These are phyloP conservation scores for Nemania abortiva DNA, from an alignment of 2,329 filamentous ascomycete species.

Conservation along the genomic window DNA sequence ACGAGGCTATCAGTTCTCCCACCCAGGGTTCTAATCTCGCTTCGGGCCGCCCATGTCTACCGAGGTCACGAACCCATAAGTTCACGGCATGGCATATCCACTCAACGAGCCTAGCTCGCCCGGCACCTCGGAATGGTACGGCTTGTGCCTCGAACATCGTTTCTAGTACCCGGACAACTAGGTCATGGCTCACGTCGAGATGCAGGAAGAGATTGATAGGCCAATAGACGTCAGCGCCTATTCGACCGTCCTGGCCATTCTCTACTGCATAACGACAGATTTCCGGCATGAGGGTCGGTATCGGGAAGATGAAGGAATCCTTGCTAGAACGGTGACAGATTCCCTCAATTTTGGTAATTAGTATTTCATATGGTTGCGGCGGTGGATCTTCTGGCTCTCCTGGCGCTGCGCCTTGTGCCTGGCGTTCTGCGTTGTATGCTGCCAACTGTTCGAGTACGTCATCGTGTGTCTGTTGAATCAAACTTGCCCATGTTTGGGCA, in stretches of 20 bases:
- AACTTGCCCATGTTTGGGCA: constrained; percentile 82
- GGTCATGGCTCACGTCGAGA: constrained; percentile 67
- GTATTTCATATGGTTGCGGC: constrained; percentile 75
- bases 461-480: constrained; percentile 79
- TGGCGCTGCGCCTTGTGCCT: constrained; percentile 48
- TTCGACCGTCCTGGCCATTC: constrained; percentile 68
- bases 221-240: constrained; percentile 69
- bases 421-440: constrained; percentile 57
- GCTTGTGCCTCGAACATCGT: constrained; percentile 69
- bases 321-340: constrained; percentile 74
- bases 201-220: constrained; percentile 68
- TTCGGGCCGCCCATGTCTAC: constrained; percentile 48
- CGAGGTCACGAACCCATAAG: constrained; percentile 60
- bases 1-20: constrained; percentile 59
- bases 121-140: constrained; percentile 66
- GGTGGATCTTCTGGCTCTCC: constrained; percentile 55
- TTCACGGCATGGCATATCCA: constrained; percentile 64
- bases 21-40: constrained; percentile 50
- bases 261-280: constrained; percentile 73
- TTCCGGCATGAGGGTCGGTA: constrained; percentile 70
- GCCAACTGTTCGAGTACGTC: constrained; percentile 61
- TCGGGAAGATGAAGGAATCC: constrained; percentile 75
- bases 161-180: constrained; percentile 68
- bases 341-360: constrained; percentile 72
- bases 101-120: constrained; percentile 65